phyloP scores from a whole-genome alignment of 2,329 filamentous ascomycete species.

The Torrubiella hemipterigena region DNA sequence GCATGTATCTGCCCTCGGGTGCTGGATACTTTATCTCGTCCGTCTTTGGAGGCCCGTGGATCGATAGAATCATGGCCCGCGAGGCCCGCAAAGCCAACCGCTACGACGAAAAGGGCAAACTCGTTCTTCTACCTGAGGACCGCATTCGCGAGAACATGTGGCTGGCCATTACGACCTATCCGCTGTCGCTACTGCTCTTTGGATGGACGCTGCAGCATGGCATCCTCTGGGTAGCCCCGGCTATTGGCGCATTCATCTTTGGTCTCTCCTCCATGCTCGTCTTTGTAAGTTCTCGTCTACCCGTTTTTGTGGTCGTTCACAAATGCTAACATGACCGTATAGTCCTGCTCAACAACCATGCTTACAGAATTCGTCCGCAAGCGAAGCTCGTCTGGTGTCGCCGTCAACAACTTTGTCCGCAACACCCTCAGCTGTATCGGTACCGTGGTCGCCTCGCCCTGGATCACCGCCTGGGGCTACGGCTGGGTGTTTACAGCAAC shows the following conservation, averaged over 20 bases:
- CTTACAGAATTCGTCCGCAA: slow-evolving; percentile 73
- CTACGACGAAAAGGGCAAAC: slow-evolving; percentile 52
- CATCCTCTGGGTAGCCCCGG: slow-evolving; percentile 50
- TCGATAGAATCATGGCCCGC: slow-evolving; percentile 68
- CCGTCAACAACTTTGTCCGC: slow-evolving; percentile 65
- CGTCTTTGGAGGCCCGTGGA: slow-evolving; percentile 62
- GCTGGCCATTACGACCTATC: slow-evolving; percentile 60
- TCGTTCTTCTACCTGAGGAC: slow-evolving; percentile 65
- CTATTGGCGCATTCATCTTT: slow-evolving; percentile 60
- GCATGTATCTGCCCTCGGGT: slow-evolving; percentile 66
- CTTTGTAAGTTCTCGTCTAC: slow-evolving; percentile 36
- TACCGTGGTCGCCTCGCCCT: slow-evolving; percentile 55
- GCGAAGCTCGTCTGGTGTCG: slow-evolving; percentile 59
- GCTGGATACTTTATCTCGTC: slow-evolving; percentile 61
- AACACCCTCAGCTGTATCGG: slow-evolving; percentile 70
- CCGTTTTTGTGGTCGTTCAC: neutral
- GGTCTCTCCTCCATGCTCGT: slow-evolving; percentile 70
- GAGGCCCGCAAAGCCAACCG: slow-evolving; percentile 60
- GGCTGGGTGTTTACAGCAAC: slow-evolving; percentile 61
- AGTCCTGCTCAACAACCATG: slow-evolving; percentile 62
- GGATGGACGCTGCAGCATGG: slow-evolving; percentile 62
- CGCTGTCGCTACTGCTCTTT: slow-evolving; percentile 59
- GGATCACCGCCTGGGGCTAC: slow-evolving; percentile 58
- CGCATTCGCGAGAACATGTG: slow-evolving; percentile 74
- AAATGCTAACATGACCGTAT: slow-evolving; percentile 6